phyloP scores from a whole-genome alignment of 2,329 filamentous ascomycete genomes.

The Bipolaris oryzae region DNA sequence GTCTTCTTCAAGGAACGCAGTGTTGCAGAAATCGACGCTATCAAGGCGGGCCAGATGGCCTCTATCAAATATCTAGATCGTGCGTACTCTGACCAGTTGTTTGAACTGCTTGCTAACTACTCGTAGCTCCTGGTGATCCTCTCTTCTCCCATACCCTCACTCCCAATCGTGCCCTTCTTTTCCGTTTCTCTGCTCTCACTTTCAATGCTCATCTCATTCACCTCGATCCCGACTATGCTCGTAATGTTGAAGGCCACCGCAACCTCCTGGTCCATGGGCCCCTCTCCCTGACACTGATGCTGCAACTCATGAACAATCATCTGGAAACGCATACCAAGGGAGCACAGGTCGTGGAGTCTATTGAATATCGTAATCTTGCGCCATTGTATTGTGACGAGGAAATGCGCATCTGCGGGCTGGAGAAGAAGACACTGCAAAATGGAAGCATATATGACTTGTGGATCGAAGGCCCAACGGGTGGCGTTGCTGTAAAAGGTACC shows the following conservation, averaged over 20 bases:
- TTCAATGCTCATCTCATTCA: constrained; percentile 95
- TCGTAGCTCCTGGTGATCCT: constrained; percentile 56
- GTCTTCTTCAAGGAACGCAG: constrained; percentile 66
- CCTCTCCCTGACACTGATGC: constrained; percentile 76
- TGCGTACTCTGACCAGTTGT: constrained; percentile 20
- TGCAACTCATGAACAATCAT: constrained; percentile 63
- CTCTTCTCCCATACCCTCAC: constrained; percentile 65
- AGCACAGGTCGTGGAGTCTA: constrained; percentile 55
- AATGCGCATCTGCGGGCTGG: constrained; percentile 71
- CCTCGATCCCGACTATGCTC: constrained; percentile 74
- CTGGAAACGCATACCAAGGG: constrained; percentile 1
- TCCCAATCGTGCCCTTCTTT: constrained; percentile 75
- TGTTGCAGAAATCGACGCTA: constrained; percentile 44
- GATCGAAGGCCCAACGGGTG: constrained; percentile 50
- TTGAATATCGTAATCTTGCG: constrained; percentile 81
- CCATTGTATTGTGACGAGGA: constrained; percentile 78
- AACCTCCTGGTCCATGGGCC: constrained; percentile 87
- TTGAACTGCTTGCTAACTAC: constrained; percentile 18
- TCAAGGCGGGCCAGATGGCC: constrained; percentile 33
- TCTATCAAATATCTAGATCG: constrained; percentile 48
- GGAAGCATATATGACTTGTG: constrained; percentile 46
- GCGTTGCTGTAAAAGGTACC: constrained; percentile 54
- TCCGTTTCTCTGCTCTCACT: constrained; percentile 83
- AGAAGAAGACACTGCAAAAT: constrained; percentile 36
- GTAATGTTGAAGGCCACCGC: constrained; percentile 73